Conservation (phyloP, 176 grass and related monocot species). For the Carex pumila region DNA sequence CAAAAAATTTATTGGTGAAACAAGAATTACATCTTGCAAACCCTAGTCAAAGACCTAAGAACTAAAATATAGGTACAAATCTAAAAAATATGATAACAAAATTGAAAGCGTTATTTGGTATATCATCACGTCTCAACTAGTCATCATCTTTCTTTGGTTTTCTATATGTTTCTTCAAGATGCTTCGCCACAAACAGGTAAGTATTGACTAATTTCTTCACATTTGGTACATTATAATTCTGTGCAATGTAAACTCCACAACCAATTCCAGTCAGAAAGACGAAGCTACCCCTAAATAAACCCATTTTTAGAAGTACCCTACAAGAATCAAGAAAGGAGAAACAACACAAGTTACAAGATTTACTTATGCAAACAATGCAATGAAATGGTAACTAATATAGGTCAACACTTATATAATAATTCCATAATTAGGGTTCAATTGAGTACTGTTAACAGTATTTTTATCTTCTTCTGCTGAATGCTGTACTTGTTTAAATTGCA, state of each 20-base stretch:
- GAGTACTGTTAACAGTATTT: too few relatives aligned
- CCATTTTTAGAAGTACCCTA: constrained; percentile 24
- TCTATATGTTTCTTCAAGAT: constrained; percentile 43
- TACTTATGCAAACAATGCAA: neutral
- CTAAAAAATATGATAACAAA: neutral
- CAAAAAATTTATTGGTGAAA: neutral
- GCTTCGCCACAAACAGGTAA: constrained; percentile 35
- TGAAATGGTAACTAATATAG: neutral
- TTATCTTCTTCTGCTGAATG: neutral
- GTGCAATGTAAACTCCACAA: constrained; percentile 33
- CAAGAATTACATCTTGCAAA: neutral
- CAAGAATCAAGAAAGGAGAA: neutral
- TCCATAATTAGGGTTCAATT: neutral
- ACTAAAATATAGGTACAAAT: neutral
- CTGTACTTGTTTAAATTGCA: neutral
- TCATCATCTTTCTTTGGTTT: constrained; percentile 59
- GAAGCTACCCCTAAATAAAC: constrained; percentile 39
- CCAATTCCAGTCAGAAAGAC: constrained; percentile 41
- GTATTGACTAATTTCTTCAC: constrained; percentile 47
- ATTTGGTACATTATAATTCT: constrained; percentile 51
- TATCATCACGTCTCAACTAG: constrained; percentile 25
- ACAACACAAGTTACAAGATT: neutral
- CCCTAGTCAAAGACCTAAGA: neutral
- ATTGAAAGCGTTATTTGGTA: neutral
- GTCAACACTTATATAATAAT: neutral